Percentiles rank a stretch among this genome's conserved stretches.
phyloP scores from a whole-genome alignment of 257 asterid species.

The Vinca minor region DNA sequence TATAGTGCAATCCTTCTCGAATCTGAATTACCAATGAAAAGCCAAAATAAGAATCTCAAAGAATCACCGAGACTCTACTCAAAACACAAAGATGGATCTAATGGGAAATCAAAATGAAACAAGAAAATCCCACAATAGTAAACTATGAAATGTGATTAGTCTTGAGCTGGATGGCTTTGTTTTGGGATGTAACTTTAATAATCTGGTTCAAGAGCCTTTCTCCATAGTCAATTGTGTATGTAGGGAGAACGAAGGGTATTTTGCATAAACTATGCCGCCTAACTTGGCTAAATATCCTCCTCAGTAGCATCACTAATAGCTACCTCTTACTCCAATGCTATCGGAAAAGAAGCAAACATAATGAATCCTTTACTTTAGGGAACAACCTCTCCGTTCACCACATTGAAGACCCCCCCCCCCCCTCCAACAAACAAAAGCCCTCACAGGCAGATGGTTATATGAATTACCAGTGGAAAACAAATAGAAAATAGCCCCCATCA shows the following conservation, averaged over 20 bases:
- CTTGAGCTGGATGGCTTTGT: neutral
- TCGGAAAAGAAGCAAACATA: too few species aligned
- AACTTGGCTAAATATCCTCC: too few species aligned
- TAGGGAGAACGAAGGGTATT: too few species aligned
- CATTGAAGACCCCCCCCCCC: too few species aligned
- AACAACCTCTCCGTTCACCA: neutral
- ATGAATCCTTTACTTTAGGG: too few species aligned
- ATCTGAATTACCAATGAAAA: slow-evolving; percentile 29
- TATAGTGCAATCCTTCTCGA: slow-evolving; percentile 72
- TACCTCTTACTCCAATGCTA: too few species aligned
- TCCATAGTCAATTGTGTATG: too few species aligned
- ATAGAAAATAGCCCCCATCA: too few species aligned
- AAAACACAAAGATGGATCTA: neutral
- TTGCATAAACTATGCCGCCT: too few species aligned
- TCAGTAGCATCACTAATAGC: too few species aligned
- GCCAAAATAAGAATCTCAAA: neutral
- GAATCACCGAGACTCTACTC: neutral
- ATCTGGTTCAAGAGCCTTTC: too few species aligned
- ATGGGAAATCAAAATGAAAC: neutral
- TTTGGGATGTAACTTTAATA: neutral
- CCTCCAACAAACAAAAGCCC: too few species aligned
- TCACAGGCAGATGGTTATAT: neutral
- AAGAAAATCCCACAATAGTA: neutral
- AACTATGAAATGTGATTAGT: neutral
- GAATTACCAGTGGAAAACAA: neutral